These are phyloP conservation scores for Ustilago shanxiensis DNA, from an alignment of 1,284 basidiomycete genomes.

Conservation along the genomic window DNA sequence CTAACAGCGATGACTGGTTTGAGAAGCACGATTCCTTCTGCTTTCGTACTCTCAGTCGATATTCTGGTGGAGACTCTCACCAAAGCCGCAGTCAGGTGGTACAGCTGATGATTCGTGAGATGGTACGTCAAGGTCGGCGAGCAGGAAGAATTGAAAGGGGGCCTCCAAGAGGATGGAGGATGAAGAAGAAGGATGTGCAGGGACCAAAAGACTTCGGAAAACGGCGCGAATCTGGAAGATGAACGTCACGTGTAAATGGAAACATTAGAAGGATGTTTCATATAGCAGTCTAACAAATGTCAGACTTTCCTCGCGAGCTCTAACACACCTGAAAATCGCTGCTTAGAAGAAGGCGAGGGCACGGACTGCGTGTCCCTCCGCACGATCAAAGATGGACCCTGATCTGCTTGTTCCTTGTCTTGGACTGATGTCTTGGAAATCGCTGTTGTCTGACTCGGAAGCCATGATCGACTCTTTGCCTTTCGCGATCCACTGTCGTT, in stretches of 20 bases:
- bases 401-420: no score
- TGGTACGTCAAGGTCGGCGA: not conserved
- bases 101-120: not conserved
- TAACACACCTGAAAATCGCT: no score
- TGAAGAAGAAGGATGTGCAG: conserved; percentile 10
- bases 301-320: no score
- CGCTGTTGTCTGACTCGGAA: no score
- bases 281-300: no score
- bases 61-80: not conserved
- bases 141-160: not conserved
- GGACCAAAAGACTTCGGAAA: conserved; percentile 17
- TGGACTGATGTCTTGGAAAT: no score
- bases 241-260: conserved; percentile 15
- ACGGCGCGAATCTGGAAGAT: conserved; percentile 20
- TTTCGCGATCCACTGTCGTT: no score
- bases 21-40: not conserved
- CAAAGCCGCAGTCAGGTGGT: no score
- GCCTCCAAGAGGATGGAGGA: not conserved
- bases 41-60: not conserved
- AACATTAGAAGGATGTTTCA: not conserved
- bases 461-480: no score
- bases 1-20: not conserved
- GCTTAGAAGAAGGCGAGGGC: no score
- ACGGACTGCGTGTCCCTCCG: no score
- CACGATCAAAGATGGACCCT: no score